These are phyloP conservation scores for Scedosporium dehoogii DNA, from an alignment of 2,329 filamentous ascomycete genomes.

Conservation along the genomic window DNA sequence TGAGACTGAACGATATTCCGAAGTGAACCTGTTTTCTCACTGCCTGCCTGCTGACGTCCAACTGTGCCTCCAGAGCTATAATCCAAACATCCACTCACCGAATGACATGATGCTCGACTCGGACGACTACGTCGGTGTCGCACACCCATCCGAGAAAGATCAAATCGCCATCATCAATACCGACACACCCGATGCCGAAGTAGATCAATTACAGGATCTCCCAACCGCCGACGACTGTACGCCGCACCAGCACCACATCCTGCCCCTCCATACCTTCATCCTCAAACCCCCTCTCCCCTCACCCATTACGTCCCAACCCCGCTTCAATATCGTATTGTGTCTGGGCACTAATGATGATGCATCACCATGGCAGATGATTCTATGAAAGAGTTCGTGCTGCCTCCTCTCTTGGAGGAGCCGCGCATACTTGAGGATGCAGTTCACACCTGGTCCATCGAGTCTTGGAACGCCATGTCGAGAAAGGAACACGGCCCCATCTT, in stretches of 20 bases:
- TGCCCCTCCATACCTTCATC: neutral
- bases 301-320: slow-evolving; percentile 1
- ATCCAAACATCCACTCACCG: slow-evolving; percentile 39
- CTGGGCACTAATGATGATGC: neutral
- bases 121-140: slow-evolving; percentile 42
- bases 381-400: slow-evolving; percentile 73
- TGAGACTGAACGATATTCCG: neutral
- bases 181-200: slow-evolving; percentile 38
- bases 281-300: neutral
- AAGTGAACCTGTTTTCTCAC: neutral
- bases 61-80: slow-evolving; percentile 32
- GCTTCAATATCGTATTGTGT: neutral
- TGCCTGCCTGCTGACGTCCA: neutral
- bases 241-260: neutral
- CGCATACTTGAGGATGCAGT: slow-evolving; percentile 67
- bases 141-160: slow-evolving; percentile 39
- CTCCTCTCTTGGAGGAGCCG: slow-evolving; percentile 62
- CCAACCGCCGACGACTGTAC: slow-evolving; percentile 33
- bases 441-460: slow-evolving; percentile 78
- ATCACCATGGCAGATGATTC: slow-evolving; percentile 53
- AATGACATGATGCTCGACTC: slow-evolving; percentile 48
- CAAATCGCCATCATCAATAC: slow-evolving; percentile 45
- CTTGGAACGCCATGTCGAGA: slow-evolving; percentile 67
- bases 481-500: slow-evolving; percentile 86
- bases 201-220: slow-evolving; percentile 35